Base-by-base conservation (phyloP, 164 flowering plant species). In the Aristolochia fimbriata region DNA sequence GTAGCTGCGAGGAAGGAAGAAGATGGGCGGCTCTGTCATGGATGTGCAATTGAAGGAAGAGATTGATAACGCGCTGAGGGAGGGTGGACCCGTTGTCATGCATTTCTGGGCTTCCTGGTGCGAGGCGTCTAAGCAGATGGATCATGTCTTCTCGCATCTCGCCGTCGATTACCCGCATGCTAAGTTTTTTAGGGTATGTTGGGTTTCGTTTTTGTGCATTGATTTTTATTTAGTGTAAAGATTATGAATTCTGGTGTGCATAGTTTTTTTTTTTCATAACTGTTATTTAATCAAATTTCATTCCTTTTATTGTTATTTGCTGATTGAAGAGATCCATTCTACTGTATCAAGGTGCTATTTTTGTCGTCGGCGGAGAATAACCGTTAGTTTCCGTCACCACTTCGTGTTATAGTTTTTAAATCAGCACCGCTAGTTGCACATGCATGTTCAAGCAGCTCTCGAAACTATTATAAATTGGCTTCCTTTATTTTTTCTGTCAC, bases 71-170 rank as follows among this genome's bases (percentile, higher is more conserved):
- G 53, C 63, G 45, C 50, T 81, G 14, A 50, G 53, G 3, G 68
- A 77, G 27, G 87, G 89, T 4, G 65, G 54, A 33, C 76, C 92
- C 0, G 80, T 75, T 8, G 67, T 83, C 43, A 70, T 93, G 2
- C 97, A 93, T 80, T 93, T 93, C 79, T 93, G 99, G 97, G 99
- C 96, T 0, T 58, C 88, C 10, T 93, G 99, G 99, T 93, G 99
- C 53, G 95, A 93, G 19, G 96, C 99, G 7, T 93, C 97, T 8
- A 88, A 86, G 74, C 99, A 83, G 62, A 93, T 93, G 99, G 99
- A 93, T 74, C 81, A 81, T 73, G 89, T 93, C 50, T 88, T 93
- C 58, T 70, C 85, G 23, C 99, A 88, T 62, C 94, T 93, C 70
- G 77, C 96, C 52, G 81, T 83, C 50, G 96, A 93, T 77, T 83